Conservation (phyloP, 2,329 filamentous ascomycete genomes). For the Aquanectria penicillioides region DNA sequence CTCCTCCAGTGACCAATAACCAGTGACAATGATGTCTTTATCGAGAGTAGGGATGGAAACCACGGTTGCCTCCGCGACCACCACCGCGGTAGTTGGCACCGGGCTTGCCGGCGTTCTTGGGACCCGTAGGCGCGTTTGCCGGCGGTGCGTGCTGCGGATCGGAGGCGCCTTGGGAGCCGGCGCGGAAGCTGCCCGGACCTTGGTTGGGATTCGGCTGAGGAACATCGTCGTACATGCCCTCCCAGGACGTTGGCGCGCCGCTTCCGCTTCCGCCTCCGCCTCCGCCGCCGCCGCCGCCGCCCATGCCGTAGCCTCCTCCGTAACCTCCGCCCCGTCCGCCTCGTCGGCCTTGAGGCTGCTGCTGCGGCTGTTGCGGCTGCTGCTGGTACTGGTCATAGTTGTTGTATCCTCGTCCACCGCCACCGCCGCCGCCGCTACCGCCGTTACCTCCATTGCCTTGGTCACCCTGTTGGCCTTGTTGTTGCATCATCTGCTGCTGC, state of each 20-base stretch:
- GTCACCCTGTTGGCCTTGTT: constrained; percentile 46
- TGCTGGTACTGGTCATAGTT: constrained; percentile 51
- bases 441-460: constrained; percentile 43
- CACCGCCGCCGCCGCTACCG: constrained; percentile 39
- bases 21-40: too few relatives aligned
- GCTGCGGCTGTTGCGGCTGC: too few relatives aligned
- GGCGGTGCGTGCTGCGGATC: constrained; percentile 60
- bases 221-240: constrained; percentile 98
- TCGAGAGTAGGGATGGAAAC: constrained; percentile 80
- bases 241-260: constrained; percentile 86
- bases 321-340: constrained; percentile 46
- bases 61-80: constrained; percentile 77
- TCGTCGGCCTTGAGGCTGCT: constrained; percentile 54
- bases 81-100: constrained; percentile 95
- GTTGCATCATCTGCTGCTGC: constrained; percentile 54
- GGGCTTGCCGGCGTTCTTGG: constrained; percentile 92
- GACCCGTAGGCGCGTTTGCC: constrained; percentile 83
- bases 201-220: constrained; percentile 78
- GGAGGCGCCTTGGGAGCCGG: constrained; percentile 53
- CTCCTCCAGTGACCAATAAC: too few relatives aligned
- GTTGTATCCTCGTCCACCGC: constrained; percentile 40
- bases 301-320: constrained; percentile 33
- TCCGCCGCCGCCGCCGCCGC: constrained; percentile 42
- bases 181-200: constrained; percentile 52
- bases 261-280: constrained; percentile 53